Percentiles rank a stretch among this genome's conserved stretches.
Evolutionary conservation across 2,329 filamentous ascomycete genomes (phyloP).

Genomic region (Elsinoe necatrix): DNA sequence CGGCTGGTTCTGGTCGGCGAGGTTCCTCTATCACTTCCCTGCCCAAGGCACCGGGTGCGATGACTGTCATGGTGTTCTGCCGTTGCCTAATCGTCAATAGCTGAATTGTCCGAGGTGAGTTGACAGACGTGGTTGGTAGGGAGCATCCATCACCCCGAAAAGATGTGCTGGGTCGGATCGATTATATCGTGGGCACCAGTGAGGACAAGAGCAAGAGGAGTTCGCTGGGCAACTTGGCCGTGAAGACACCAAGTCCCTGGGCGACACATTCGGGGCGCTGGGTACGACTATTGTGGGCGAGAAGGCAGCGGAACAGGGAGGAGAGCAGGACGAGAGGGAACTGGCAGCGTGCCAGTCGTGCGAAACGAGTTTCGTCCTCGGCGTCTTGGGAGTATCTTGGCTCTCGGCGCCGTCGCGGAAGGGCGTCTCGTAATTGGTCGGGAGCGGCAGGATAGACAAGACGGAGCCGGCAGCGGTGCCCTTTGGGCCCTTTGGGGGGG

Average conservation of each 20-base stretch:
- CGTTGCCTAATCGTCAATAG: background rate
- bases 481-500: no score
- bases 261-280: slow-evolving; percentile 7
- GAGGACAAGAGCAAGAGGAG: slow-evolving; percentile 17
- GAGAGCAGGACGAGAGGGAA: background rate
- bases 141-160: slow-evolving; percentile 16
- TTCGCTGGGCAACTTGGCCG: slow-evolving; percentile 13
- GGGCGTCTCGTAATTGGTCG: slow-evolving; percentile 4
- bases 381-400: slow-evolving; percentile 11
- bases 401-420: slow-evolving; percentile 2
- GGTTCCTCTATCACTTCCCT: slow-evolving; percentile 3
- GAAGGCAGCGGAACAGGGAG: slow-evolving; percentile 9
- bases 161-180: slow-evolving; percentile 18
- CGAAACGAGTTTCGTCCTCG: slow-evolving; percentile 3
- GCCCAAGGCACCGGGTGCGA: background rate
- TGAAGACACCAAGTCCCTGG: slow-evolving; percentile 10
- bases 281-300: background rate
- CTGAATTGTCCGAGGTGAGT: background rate
- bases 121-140: background rate
- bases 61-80: background rate
- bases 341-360: background rate
- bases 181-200: slow-evolving; percentile 20
- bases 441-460: slow-evolving; percentile 1
- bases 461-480: slow-evolving; percentile 11
- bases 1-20: slow-evolving; percentile 2